phyloP scores from a whole-genome alignment of 345 rosid species.

The Pelargonium nanum region DNA sequence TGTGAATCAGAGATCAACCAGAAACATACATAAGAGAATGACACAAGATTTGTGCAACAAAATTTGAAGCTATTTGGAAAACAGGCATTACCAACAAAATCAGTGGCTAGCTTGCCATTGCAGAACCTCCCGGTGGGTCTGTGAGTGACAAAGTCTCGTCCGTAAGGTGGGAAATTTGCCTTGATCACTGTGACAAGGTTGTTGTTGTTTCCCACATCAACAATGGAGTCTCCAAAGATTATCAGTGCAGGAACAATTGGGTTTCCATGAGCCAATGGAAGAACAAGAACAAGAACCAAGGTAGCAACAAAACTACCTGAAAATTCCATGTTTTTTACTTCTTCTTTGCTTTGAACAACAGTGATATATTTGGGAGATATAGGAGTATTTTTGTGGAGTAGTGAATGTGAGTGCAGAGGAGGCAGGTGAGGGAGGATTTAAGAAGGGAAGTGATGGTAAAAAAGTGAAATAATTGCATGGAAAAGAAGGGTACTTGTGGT shows the following conservation, averaged over 20 bases:
- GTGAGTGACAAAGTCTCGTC: conserved; percentile 69
- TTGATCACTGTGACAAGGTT: conserved; percentile 46
- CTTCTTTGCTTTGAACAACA: conserved; percentile 7
- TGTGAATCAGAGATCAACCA: conserved; percentile 24
- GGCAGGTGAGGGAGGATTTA: conserved; percentile 5
- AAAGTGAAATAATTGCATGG: not conserved
- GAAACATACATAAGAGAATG: conserved; percentile 5
- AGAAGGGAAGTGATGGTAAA: not conserved
- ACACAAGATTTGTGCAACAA: not conserved
- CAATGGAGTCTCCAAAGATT: conserved; percentile 85
- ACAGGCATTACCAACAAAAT: conserved; percentile 46
- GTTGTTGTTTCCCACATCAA: conserved; percentile 88
- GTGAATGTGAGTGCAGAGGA: conserved; percentile 6
- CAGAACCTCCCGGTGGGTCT: conserved; percentile 83
- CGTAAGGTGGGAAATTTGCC: conserved; percentile 88
- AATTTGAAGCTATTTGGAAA: no score
- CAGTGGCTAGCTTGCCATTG: conserved; percentile 76
- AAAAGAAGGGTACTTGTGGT: not conserved
- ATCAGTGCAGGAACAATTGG: conserved; percentile 70
- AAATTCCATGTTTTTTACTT: conserved; percentile 19
- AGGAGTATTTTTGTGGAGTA: no score
- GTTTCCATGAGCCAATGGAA: conserved; percentile 28
- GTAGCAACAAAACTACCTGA: conserved; percentile 7
- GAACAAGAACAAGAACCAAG: conserved; percentile 17
- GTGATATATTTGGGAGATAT: no score